Evolutionary conservation across 2,329 filamentous ascomycete species (phyloP).

Genomic region (Penicillium sp.): DNA sequence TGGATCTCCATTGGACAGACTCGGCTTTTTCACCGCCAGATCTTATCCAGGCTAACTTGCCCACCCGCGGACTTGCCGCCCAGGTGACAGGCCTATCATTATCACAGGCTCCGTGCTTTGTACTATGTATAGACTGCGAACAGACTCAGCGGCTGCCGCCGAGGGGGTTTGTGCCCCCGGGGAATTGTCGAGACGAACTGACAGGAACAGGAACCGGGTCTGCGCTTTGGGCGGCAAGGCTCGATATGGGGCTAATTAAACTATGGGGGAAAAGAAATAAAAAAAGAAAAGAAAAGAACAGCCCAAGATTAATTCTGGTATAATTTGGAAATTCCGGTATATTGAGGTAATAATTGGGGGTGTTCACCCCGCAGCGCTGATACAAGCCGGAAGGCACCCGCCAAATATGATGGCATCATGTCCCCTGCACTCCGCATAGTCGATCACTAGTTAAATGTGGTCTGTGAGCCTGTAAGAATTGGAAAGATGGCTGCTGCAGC

Average conservation of each 20-base stretch:
- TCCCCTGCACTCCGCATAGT: constrained; percentile 7
- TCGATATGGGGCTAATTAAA: neutral
- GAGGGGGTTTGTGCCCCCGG: constrained; percentile 5
- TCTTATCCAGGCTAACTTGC: constrained; percentile 6
- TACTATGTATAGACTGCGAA: constrained; percentile 20
- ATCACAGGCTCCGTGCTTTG: neutral
- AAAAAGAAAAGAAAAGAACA: neutral
- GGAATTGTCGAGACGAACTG: neutral
- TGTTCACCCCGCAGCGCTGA: neutral
- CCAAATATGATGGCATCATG: constrained; percentile 6
- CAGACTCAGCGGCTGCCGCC: constrained; percentile 12
- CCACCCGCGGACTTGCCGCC: constrained; percentile 9
- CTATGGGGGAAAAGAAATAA: neutral
- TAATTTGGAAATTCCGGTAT: neutral
- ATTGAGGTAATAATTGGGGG: neutral
- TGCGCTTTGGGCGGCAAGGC: constrained; percentile 6
- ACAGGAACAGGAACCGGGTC: constrained; percentile 2
- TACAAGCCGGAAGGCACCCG: neutral
- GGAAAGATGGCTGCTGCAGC: constrained; percentile 3
- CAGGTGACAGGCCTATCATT: constrained; percentile 18
- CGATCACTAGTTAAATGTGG: constrained; percentile 7
- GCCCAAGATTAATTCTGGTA: neutral
- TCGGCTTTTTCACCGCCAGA: constrained; percentile 23
- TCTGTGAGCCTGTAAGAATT: constrained; percentile 1
- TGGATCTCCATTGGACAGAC: constrained; percentile 20